Base-by-base conservation (phyloP, 2,329 filamentous ascomycete species). In the Blastomyces parvus region DNA sequence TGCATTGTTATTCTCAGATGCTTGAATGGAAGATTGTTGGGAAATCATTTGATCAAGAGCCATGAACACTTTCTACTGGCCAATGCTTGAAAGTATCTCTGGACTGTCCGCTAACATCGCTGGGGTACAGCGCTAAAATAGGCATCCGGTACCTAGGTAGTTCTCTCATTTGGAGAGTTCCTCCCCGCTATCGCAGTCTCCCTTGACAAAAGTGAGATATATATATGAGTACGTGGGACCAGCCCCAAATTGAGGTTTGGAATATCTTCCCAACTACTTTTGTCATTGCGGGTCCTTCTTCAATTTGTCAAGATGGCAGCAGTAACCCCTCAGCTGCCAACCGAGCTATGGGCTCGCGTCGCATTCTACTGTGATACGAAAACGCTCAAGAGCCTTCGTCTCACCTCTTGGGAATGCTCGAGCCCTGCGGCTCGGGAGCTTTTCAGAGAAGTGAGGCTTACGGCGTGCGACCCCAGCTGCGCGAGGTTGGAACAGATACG, bases 341-440 rank as follows among this genome's bases (percentile, higher is more conserved):
- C 11, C 3, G 52, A 62, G 30, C 33, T 62, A 13, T 38, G 56
- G 61, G 38, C 19, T 33, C 53, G 30, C 33, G 59, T 62, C 33
- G 25, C 27, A 9, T 59, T 14, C 25, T 48, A 22, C 27, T 14
- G 53, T 4, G 61, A 62, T 38, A 17, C 8, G 3, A 17, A 48
- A 40, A n/a, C 50, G 8, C 55, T 42, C 22, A 17, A 50, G 30
- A 30, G 33, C n/a, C 44, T 62, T 30, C 19, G 61, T 9, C 52
- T 59, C 33, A 50, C 27, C 8, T 59, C 14, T 7, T 27, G 17
- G 9, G 11, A 14, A 30, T 38, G 33, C 19, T 48, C 52, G 25
- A 25, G 3, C 14, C 9, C 19, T 58, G 44, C 48, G 8, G 40
- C 42, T 30, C 36, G 5, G 14, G 36, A 46, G 53, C 27, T 62